Conservation (phyloP, 768 basidiomycete species). For the Asterophora lycoperdoides region DNA sequence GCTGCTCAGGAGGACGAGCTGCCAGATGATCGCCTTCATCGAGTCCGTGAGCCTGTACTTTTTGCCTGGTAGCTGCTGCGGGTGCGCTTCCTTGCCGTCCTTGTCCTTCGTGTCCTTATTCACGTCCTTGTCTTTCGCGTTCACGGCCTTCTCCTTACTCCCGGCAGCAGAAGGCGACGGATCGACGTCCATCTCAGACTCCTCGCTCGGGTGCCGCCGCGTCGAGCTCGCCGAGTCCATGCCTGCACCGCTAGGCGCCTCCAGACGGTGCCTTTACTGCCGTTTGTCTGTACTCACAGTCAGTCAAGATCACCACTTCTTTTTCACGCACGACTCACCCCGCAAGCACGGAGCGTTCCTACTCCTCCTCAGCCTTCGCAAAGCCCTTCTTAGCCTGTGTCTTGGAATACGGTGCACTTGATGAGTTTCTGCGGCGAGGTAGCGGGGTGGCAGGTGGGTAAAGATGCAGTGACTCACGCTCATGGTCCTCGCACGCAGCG, state of each 20-base stretch:
- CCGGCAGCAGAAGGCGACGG: no score
- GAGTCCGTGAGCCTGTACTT: constrained; percentile 75
- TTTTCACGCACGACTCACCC: constrained; percentile 54
- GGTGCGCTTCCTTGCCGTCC: no score
- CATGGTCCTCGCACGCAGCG: no score
- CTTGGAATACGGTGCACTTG: constrained; percentile 79
- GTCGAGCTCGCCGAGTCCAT: constrained; percentile 37
- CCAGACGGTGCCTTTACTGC: constrained; percentile 49
- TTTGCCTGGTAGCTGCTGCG: constrained; percentile 64
- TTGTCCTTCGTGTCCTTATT: no score
- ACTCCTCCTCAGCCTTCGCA: constrained; percentile 67
- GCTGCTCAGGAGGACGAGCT: no score
- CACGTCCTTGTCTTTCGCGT: no score
- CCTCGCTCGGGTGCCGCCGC: constrained; percentile 42
- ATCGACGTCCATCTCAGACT: constrained; percentile 45
- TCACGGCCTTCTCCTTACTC: constrained; percentile 13
- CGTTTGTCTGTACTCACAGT: constrained; percentile 42
- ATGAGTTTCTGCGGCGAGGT: constrained; percentile 97
- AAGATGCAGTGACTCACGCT: constrained; percentile 44
- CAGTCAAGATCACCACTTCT: no score
- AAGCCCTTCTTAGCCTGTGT: constrained; percentile 65
- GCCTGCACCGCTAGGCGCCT: constrained; percentile 26
- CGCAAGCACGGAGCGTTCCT: constrained; percentile 65
- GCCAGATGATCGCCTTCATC: no score
- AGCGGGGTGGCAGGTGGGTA: no score